A percentile compares a stretch with the other conserved stretches of the same genome.
These are phyloP conservation scores for Coemansia sp. DNA, from an alignment of 192 early-diverging fungal genomes.

Conservation along the genomic window DNA sequence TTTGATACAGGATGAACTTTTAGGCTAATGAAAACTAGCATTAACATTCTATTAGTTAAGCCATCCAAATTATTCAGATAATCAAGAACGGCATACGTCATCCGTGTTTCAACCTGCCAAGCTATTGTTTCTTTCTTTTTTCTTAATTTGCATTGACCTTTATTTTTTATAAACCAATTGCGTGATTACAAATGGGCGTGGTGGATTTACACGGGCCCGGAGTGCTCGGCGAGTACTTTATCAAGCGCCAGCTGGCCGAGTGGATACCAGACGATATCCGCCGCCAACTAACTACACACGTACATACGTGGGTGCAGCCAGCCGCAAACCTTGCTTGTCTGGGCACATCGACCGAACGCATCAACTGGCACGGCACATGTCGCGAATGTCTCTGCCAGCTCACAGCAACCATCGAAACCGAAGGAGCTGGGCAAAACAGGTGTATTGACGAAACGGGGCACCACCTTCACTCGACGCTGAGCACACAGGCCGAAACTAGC, in stretches of 20 bases:
- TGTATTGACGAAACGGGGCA: constrained; percentile 38
- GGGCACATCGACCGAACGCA: neutral
- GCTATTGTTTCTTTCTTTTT: neutral
- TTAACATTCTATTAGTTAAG: no score
- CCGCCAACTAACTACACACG: constrained; percentile 22
- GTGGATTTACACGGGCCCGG: constrained; percentile 13
- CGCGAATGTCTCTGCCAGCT: constrained; percentile 34
- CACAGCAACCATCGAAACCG: constrained; percentile 1
- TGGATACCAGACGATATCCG: constrained; percentile 33
- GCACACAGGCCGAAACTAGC: constrained; percentile 3
- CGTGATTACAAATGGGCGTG: constrained; percentile 1
- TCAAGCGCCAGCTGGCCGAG: constrained; percentile 26
- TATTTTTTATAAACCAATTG: neutral
- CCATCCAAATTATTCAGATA: no score
- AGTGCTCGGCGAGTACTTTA: constrained; percentile 32
- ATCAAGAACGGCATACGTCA: no score
- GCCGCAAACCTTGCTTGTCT: neutral
- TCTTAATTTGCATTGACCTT: neutral
- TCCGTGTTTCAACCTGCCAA: no score
- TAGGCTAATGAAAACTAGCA: no score
- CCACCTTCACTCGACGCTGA: constrained; percentile 34
- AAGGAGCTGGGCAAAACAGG: constrained; percentile 3
- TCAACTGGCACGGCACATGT: constrained; percentile 26
- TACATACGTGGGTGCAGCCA: constrained; percentile 33
- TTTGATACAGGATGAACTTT: no score